A percentile compares a stretch with the other conserved stretches of the same genome.
These are phyloP conservation scores for Carnegiea gigantea DNA, from an alignment of 179 eudicot genomes.

Conservation along the genomic window DNA sequence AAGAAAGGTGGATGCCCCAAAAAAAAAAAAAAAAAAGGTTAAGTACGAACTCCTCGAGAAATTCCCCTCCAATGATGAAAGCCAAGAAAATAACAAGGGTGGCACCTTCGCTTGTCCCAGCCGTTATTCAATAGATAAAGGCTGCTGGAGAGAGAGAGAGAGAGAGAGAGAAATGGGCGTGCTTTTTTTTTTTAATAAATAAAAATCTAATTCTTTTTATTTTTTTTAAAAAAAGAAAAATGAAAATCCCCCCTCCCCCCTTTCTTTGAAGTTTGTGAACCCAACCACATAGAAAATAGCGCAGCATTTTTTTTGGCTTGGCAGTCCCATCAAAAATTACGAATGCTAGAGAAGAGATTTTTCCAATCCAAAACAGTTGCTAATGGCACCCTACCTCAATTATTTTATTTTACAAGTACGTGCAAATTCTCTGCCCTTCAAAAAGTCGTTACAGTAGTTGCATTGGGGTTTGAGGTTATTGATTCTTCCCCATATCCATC, in stretches of 20 bases:
- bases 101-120: constrained; percentile 20
- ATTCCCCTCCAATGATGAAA: constrained; percentile 37
- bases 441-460: not conserved
- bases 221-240: too few species aligned
- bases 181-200: too few species aligned
- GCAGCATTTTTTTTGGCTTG: constrained; percentile 20
- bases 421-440: not conserved
- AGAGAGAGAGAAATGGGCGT: not conserved
- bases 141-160: not conserved
- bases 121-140: constrained; percentile 30
- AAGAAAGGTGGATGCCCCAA: not conserved
- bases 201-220: too few species aligned
- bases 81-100: constrained; percentile 20
- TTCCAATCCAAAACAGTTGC: constrained; percentile 23
- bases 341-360: constrained; percentile 26
- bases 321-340: constrained; percentile 28
- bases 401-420: not conserved
- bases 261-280: constrained; percentile 32
- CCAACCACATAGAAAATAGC: constrained; percentile 25
- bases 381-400: not conserved
- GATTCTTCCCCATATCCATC: not conserved
- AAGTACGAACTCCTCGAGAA: constrained; percentile 25
- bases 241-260: not conserved
- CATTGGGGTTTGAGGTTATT: not conserved
- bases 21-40: not conserved